Percentiles rank a stretch among this genome's conserved stretches.
These are phyloP conservation scores for Phialocephala sp. DNA, from an alignment of 2,329 filamentous ascomycete species.

Conservation along the genomic window DNA sequence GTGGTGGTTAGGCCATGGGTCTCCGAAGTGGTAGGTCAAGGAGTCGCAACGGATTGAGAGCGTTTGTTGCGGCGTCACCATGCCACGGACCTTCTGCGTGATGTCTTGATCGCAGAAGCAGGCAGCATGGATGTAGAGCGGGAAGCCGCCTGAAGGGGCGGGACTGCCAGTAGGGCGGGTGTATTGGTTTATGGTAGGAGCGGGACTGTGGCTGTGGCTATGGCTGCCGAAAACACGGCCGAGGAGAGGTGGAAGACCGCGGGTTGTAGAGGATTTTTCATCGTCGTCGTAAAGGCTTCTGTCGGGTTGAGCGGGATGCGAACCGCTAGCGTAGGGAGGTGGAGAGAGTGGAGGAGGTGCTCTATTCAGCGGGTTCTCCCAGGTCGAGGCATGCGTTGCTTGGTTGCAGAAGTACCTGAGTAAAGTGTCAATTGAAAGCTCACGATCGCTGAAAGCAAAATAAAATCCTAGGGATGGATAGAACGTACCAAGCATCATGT, in stretches of 20 bases:
- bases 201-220: slow-evolving; percentile 5
- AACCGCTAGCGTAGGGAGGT: slow-evolving; percentile 11
- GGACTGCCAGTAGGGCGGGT: background rate
- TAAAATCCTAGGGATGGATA: too few species aligned
- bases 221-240: slow-evolving; percentile 6
- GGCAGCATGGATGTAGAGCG: slow-evolving; percentile 6
- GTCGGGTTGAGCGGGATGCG: background rate
- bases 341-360: slow-evolving; percentile 7
- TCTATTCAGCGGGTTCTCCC: slow-evolving; percentile 8
- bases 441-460: background rate
- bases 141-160: background rate
- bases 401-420: slow-evolving; percentile 9
- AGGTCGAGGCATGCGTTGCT: background rate
- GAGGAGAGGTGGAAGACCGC: slow-evolving; percentile 2
- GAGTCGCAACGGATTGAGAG: slow-evolving; percentile 12
- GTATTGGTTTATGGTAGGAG: background rate
- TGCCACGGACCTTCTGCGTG: slow-evolving; percentile 9
- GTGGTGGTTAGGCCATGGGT: slow-evolving; percentile 3
- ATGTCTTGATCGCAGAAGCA: slow-evolving; percentile 8
- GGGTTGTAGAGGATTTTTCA: slow-evolving; percentile 3
- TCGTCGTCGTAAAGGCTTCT: slow-evolving; percentile 2
- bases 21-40: slow-evolving; percentile 11
- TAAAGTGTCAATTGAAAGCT: background rate
- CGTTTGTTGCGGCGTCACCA: slow-evolving; percentile 9
- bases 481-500: slow-evolving; percentile 6